A percentile compares a stretch with the other conserved stretches of the same genome.
Evolutionary conservation across 2,329 filamentous ascomycete genomes (phyloP).

Genomic region (Colletotrichum euphorbiae): DNA sequence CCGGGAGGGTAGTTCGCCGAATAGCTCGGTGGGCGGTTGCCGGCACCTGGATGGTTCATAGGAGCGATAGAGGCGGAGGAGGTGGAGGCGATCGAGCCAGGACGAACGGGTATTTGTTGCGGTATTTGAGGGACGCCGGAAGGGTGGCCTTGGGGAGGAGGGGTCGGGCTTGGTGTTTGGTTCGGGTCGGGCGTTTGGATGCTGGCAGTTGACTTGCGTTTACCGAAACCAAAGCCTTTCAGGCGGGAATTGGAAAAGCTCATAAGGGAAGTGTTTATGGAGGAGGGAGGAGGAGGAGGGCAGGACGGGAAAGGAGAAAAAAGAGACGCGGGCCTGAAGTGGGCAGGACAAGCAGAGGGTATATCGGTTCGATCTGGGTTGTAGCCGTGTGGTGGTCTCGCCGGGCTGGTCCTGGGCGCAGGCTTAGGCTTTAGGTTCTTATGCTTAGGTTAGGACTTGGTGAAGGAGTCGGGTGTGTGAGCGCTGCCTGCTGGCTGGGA

Average conservation of each 20-base stretch:
- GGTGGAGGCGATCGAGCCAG: slow-evolving; percentile 57
- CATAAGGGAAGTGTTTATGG: slow-evolving; percentile 62
- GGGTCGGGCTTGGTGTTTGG: slow-evolving; percentile 51
- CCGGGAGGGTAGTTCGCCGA: slow-evolving; percentile 64
- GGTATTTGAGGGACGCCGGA: slow-evolving; percentile 59
- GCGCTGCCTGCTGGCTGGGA: slow-evolving; percentile 12
- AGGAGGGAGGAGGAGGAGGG: slow-evolving; percentile 30
- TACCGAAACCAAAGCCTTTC: slow-evolving; percentile 84
- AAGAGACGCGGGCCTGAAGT: slow-evolving; percentile 36
- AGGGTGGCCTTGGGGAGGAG: slow-evolving; percentile 46
- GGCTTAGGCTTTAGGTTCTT: slow-evolving; percentile 18
- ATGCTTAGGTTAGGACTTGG: slow-evolving; percentile 11
- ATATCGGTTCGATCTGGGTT: slow-evolving; percentile 37
- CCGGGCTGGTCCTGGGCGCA: slow-evolving; percentile 30
- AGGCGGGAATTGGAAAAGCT: slow-evolving; percentile 84
- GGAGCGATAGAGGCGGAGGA: slow-evolving; percentile 61
- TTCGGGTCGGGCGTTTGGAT: slow-evolving; percentile 61
- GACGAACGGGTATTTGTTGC: slow-evolving; percentile 56
- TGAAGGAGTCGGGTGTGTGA: slow-evolving; percentile 1
- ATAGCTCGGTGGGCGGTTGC: slow-evolving; percentile 74
- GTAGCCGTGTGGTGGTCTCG: slow-evolving; percentile 25
- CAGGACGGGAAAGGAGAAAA: slow-evolving; percentile 36
- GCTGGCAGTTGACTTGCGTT: slow-evolving; percentile 77
- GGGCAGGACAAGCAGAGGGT: slow-evolving; percentile 38
- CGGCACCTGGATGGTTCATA: slow-evolving; percentile 72